These are phyloP conservation scores for Metschnikowia bowlesiae DNA, from an alignment of 805 yeast species.

Conservation along the genomic window DNA sequence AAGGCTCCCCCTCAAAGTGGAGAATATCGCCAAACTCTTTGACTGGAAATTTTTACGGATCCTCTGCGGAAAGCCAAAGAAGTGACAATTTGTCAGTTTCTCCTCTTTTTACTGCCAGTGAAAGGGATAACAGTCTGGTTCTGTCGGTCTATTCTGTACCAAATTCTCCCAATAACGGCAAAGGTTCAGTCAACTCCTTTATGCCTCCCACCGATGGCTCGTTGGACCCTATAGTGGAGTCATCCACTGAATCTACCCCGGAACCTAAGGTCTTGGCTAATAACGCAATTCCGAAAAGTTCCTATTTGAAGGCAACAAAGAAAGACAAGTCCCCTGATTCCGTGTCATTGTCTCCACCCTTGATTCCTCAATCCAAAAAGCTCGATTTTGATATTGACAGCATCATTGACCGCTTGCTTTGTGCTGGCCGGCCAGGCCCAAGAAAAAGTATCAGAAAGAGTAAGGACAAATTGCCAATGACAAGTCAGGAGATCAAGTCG, in stretches of 20 bases:
- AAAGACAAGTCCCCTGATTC: constrained; percentile 6
- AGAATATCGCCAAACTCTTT: background rate
- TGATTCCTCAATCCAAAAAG: constrained; percentile 16
- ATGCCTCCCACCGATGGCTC: constrained; percentile 8
- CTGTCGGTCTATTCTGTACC: constrained; percentile 30
- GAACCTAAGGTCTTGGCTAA: constrained; percentile 10
- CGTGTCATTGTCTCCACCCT: constrained; percentile 23
- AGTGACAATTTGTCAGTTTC: constrained; percentile 28
- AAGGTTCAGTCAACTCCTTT: constrained; percentile 4
- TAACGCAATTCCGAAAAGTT: constrained; percentile 7
- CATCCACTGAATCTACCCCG: constrained; percentile 16
- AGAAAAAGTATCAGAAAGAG: constrained; percentile 18
- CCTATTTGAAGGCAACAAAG: background rate
- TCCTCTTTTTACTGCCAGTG: constrained; percentile 33
- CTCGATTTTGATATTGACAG: constrained; percentile 53
- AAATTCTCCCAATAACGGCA: constrained; percentile 11
- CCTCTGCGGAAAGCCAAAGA: constrained; percentile 41
- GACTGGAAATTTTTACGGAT: constrained; percentile 19
- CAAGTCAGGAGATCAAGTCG: constrained; percentile 50
- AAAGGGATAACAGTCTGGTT: constrained; percentile 35
- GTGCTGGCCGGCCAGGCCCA: constrained; percentile 36
- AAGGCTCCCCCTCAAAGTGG: constrained; percentile 7
- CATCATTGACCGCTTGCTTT: constrained; percentile 56
- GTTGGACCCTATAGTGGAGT: constrained; percentile 23
- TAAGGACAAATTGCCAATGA: constrained; percentile 47